These are phyloP conservation scores for Pichia kluyveri DNA, from an alignment of 805 yeast genomes.

Conservation along the genomic window DNA sequence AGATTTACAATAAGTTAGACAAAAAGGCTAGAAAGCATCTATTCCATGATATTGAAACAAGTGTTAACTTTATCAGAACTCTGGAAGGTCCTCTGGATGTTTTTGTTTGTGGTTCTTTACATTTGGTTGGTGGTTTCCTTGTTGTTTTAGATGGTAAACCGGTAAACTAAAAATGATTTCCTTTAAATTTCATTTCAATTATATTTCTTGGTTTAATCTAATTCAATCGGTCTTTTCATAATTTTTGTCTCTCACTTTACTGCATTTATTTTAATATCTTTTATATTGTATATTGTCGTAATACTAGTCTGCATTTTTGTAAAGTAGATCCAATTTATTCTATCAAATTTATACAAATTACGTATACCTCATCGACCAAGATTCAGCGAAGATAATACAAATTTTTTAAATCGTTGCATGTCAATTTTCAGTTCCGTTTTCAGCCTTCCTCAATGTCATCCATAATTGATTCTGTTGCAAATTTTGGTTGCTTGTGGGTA, in stretches of 20 bases:
- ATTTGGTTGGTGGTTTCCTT: slow-evolving; percentile 87
- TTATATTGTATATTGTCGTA: no score
- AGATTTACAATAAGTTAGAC: slow-evolving; percentile 56
- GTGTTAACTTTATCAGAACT: slow-evolving; percentile 45
- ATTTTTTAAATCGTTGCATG: no score
- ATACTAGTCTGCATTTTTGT: no score
- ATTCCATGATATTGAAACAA: slow-evolving; percentile 67
- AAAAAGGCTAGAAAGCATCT: slow-evolving; percentile 35
- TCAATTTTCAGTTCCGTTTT: no score
- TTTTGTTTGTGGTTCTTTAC: slow-evolving; percentile 89
- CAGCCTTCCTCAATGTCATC: no score
- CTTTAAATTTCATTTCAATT: neutral
- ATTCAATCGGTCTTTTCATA: neutral
- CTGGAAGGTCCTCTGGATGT: slow-evolving; percentile 51
- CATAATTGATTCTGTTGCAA: no score
- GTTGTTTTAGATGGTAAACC: slow-evolving; percentile 59
- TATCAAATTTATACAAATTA: no score
- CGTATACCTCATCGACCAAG: no score
- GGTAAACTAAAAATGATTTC: neutral
- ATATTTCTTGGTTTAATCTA: neutral
- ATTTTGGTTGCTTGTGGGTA: neutral
- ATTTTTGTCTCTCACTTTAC: no score
- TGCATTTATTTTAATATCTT: no score
- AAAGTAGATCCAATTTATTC: no score
- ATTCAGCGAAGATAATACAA: no score